These are phyloP conservation scores for Microcyclosporella mali DNA, from an alignment of 2,329 filamentous ascomycete genomes.

Conservation along the genomic window DNA sequence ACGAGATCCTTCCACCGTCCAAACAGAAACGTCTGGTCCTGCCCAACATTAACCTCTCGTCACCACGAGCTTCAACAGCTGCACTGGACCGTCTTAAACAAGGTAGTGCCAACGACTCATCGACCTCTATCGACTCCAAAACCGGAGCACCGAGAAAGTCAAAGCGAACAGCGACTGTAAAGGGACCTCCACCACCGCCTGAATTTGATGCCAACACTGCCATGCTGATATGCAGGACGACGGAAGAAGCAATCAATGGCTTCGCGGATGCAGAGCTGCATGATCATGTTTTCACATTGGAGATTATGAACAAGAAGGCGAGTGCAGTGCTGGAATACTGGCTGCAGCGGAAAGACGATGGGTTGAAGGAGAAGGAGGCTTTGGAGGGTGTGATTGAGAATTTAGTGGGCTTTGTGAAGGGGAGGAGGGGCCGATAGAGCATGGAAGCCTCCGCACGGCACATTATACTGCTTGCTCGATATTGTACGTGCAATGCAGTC, in stretches of 20 bases:
- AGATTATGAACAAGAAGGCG: conserved; percentile 63
- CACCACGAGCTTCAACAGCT: conserved; percentile 29
- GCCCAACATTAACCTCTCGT: conserved; percentile 59
- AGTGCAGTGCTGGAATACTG: conserved; percentile 80
- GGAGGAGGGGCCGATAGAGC: background rate
- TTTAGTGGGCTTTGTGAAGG: conserved; percentile 59
- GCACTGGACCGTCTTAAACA: conserved; percentile 35
- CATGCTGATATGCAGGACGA: conserved; percentile 72
- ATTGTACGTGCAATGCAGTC: too few relatives aligned
- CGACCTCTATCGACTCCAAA: conserved; percentile 29
- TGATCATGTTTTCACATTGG: conserved; percentile 62
- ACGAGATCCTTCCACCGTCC: conserved; percentile 92
- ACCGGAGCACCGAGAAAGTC: conserved; percentile 21
- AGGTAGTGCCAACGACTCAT: conserved; percentile 24
- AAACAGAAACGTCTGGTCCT: conserved; percentile 97
- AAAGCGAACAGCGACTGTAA: conserved; percentile 37
- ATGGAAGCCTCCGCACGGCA: too few relatives aligned
- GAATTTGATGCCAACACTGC: conserved; percentile 74
- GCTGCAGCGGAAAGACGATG: conserved; percentile 78
- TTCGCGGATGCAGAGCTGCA: conserved; percentile 72
- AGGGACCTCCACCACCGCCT: conserved; percentile 62
- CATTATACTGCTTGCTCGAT: too few relatives aligned
- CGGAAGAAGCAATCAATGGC: conserved; percentile 71
- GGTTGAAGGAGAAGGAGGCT: conserved; percentile 82
- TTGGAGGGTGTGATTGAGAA: conserved; percentile 98